Conservation (phyloP, 2,329 filamentous ascomycete genomes). For the Beauveria pseudobassiana region DNA sequence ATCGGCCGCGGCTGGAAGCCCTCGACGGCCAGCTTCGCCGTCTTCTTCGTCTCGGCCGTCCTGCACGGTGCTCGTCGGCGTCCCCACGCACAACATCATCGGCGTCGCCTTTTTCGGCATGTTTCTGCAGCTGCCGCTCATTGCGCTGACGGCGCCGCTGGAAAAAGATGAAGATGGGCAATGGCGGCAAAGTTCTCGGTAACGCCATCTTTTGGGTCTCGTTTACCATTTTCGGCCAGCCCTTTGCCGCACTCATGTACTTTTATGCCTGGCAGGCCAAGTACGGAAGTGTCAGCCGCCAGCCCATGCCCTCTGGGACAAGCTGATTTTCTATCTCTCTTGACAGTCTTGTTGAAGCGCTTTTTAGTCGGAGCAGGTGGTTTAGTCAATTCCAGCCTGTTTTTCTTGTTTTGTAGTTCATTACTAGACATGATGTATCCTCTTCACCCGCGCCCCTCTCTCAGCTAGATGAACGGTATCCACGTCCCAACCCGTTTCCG, state of each 20-base stretch:
- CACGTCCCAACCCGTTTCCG: conserved; percentile 61
- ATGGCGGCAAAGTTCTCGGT: conserved; percentile 68
- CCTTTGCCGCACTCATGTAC: conserved; percentile 83
- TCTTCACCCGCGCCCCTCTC: no score
- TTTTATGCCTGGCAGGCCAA: conserved; percentile 99
- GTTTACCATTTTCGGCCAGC: conserved; percentile 93
- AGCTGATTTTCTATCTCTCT: not conserved
- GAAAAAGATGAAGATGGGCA: conserved; percentile 66
- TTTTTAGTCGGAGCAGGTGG: no score
- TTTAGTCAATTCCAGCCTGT: not conserved
- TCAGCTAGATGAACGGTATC: conserved; percentile 58
- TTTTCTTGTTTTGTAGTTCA: not conserved
- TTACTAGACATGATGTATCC: not conserved
- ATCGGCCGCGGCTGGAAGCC: conserved; percentile 75
- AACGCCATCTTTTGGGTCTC: conserved; percentile 96
- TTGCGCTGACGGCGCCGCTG: conserved; percentile 69
- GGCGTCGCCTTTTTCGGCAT: conserved; percentile 91
- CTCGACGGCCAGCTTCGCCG: conserved; percentile 62
- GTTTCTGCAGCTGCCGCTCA: conserved; percentile 86
- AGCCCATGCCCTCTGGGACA: conserved; percentile 16
- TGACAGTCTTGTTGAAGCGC: not conserved
- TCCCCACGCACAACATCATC: conserved; percentile 90
- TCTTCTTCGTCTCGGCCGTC: conserved; percentile 82
- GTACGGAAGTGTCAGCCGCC: conserved; percentile 71
- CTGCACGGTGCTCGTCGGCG: conserved; percentile 86